phyloP scores from a whole-genome alignment of 257 asterid genomes.

The Thymus mandschuricus region DNA sequence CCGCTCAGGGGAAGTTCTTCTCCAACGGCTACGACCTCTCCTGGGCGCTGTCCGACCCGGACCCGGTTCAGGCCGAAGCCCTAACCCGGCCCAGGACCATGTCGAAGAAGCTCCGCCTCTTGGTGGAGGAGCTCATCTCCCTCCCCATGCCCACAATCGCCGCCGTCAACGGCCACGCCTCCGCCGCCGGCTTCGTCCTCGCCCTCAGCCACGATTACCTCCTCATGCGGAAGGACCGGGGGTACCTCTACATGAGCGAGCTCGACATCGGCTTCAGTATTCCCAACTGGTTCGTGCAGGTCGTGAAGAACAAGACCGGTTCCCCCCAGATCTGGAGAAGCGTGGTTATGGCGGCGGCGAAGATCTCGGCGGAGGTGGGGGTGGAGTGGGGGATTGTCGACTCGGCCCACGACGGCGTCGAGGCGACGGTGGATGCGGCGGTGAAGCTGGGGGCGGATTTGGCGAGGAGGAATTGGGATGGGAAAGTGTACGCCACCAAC shows the following conservation, averaged over 20 bases:
- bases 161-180: conserved; percentile 72
- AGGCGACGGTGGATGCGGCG: conserved; percentile 63
- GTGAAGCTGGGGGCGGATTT: conserved; percentile 49
- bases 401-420: conserved; percentile 47
- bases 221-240: conserved; percentile 62
- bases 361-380: conserved; percentile 52
- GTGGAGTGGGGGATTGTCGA: conserved; percentile 60
- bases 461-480: conserved; percentile 58
- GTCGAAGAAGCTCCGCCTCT: conserved; percentile 53
- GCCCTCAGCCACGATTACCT: conserved; percentile 68
- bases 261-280: conserved; percentile 48
- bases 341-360: conserved; percentile 51
- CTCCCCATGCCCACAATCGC: conserved; percentile 90
- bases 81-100: conserved; percentile 31
- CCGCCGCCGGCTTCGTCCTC: conserved; percentile 59
- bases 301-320: conserved; percentile 47
- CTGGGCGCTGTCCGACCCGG: conserved; percentile 50
- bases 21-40: conserved; percentile 74
- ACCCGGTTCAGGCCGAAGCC: conserved; percentile 24
- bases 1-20: conserved; percentile 75
- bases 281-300: conserved; percentile 52
- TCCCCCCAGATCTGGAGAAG: conserved; percentile 53
- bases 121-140: conserved; percentile 55
- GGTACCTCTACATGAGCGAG: conserved; percentile 70
- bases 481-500: conserved; percentile 46